These are phyloP conservation scores for Conidiobolus incongruus DNA, from an alignment of 371 early-diverging fungal species.

Conservation along the genomic window DNA sequence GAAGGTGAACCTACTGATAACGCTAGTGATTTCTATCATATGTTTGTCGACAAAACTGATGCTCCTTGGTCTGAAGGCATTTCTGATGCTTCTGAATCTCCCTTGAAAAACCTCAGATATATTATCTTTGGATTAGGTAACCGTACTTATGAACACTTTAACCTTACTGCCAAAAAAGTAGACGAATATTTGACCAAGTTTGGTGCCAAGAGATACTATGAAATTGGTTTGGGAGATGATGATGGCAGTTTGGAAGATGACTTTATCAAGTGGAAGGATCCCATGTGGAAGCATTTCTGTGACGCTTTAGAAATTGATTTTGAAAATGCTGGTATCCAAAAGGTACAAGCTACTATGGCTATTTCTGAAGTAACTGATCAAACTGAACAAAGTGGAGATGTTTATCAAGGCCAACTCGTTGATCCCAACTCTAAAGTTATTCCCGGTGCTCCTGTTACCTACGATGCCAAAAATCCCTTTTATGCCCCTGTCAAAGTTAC, in stretches of 20 bases:
- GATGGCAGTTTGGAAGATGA: conserved; percentile 88
- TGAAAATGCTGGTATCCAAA: conserved; percentile 4
- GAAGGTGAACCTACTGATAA: conserved; percentile 88
- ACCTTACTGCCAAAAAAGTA: conserved; percentile 46
- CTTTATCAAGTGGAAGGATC: conserved; percentile 80
- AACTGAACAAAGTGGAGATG: conserved; percentile 11
- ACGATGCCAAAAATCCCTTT: conserved; percentile 66
- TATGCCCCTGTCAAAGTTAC: conserved; percentile 29
- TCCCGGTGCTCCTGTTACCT: conserved; percentile 10
- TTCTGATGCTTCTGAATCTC: conserved; percentile 17
- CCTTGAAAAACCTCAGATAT: conserved; percentile 38
- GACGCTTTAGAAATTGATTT: conserved; percentile 19
- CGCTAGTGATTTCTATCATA: conserved; percentile 64
- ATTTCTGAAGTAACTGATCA: conserved; percentile 17
- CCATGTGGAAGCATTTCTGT: conserved; percentile 53
- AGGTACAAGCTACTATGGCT: conserved; percentile 13
- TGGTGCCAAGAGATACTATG: conserved; percentile 61
- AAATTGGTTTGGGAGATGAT: conserved; percentile 88
- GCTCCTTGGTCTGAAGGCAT: conserved; percentile 36
- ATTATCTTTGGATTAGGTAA: conserved; percentile 91
- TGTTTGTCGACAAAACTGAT: conserved; percentile 31
- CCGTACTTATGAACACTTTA: conserved; percentile 92
- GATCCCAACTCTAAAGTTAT: conserved; percentile 11
- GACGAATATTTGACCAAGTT: conserved; percentile 31
- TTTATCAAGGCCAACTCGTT: conserved; percentile 33